These are phyloP conservation scores for Calonectria pseudoturangicola DNA, from an alignment of 2,329 filamentous ascomycete species.

Conservation along the genomic window DNA sequence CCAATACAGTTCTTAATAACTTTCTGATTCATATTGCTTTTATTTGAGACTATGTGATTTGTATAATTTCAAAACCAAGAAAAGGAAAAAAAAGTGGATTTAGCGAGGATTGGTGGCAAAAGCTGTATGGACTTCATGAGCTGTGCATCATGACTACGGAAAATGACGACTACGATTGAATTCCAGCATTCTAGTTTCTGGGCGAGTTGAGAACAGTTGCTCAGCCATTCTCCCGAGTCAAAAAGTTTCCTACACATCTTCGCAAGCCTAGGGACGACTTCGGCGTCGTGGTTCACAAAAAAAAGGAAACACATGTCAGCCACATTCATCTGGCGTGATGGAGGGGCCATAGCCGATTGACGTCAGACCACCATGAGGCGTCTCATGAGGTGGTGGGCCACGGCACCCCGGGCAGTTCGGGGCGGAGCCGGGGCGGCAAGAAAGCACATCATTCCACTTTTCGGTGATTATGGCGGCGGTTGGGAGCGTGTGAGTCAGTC, in stretches of 20 bases:
- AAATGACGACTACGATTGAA: background rate
- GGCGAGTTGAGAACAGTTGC: background rate
- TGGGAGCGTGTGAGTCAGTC: constrained; percentile 30
- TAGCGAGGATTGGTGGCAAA: background rate
- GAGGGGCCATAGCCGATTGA: constrained; percentile 32
- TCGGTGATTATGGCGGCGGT: constrained; percentile 29
- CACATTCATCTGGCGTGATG: constrained; percentile 48
- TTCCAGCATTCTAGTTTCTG: background rate
- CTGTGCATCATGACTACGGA: constrained; percentile 11
- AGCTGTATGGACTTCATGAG: background rate
- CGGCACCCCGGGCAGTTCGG: constrained; percentile 24
- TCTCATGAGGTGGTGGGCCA: constrained; percentile 46
- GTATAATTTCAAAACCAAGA: background rate
- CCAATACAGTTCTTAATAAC: constrained; percentile 53
- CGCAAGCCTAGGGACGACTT: background rate
- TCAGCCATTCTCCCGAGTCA: background rate
- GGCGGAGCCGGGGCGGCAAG: constrained; percentile 16
- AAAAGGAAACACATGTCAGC: constrained; percentile 43
- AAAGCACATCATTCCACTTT: constrained; percentile 36
- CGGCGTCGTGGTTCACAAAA: constrained; percentile 15
- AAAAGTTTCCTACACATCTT: background rate
- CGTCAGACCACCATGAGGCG: constrained; percentile 53
- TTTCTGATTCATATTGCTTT: background rate
- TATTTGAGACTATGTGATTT: constrained; percentile 6
- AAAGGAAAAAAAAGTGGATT: background rate